Conservation (phyloP, 176 grass and related monocot genomes). For the Elymus sibiricus region DNA sequence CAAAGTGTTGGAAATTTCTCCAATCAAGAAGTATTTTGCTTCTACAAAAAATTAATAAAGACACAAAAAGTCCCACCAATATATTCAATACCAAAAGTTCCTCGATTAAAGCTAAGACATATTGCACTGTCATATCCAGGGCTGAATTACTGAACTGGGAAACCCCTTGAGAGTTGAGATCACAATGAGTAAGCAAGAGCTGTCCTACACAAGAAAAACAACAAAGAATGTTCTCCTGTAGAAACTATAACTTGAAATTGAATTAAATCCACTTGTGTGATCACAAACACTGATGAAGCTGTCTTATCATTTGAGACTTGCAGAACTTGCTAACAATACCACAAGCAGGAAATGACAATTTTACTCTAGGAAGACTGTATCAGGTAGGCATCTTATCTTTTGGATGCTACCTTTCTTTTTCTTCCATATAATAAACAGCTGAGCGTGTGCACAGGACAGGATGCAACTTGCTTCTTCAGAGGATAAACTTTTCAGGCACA, state of each 20-base stretch:
- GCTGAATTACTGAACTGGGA: too few species aligned
- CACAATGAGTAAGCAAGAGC: too few species aligned
- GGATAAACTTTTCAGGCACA: neutral
- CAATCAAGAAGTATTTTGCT: too few species aligned
- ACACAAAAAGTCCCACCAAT: too few species aligned
- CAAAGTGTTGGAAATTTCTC: too few species aligned
- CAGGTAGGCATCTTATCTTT: conserved; percentile 33
- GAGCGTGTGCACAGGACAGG: neutral
- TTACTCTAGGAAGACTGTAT: conserved; percentile 58
- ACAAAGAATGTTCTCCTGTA: neutral
- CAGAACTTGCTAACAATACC: conserved; percentile 35
- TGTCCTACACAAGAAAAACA: neutral
- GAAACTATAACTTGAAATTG: neutral
- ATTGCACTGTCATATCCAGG: too few species aligned
- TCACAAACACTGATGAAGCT: neutral
- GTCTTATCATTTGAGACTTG: conserved; percentile 49
- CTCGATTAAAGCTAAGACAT: too few species aligned
- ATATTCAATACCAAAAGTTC: too few species aligned
- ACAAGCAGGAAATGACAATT: conserved; percentile 55
- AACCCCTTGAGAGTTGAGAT: too few species aligned
- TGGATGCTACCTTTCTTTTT: conserved; percentile 23
- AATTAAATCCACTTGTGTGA: neutral
- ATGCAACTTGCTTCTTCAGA: neutral
- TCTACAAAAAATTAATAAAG: too few species aligned
- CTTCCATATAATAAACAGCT: conserved; percentile 40